Percentiles rank a stretch among this genome's conserved stretches.
Evolutionary conservation across 192 early-diverging fungal genomes (phyloP).

Genomic region (Pilaira anomala): DNA sequence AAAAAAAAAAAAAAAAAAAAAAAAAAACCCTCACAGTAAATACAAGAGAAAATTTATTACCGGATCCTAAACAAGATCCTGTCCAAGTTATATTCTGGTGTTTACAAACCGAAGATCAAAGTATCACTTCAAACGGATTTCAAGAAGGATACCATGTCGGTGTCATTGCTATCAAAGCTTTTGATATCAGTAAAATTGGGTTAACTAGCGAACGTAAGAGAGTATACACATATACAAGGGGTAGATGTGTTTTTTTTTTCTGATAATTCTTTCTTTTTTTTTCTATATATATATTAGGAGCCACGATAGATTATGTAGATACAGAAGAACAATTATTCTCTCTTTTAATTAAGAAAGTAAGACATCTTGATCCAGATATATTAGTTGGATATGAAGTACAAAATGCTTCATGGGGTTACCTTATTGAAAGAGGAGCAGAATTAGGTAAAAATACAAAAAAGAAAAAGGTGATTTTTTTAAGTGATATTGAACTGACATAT

Average conservation of each 20-base stretch:
- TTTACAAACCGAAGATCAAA: conserved; percentile 52
- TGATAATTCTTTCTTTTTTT: conserved; percentile 6
- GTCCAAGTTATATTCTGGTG: conserved; percentile 68
- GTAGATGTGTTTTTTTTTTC: no score
- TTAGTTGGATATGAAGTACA: conserved; percentile 87
- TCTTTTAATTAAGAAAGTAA: conserved; percentile 51
- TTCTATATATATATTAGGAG: conserved; percentile 27
- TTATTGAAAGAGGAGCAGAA: conserved; percentile 43
- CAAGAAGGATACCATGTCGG: conserved; percentile 38
- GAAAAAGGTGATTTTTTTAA: neutral
- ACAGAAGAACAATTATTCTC: conserved; percentile 63
- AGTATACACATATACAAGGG: neutral
- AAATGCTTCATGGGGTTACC: conserved; percentile 85
- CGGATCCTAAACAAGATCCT: conserved; percentile 67
- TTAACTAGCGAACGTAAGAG: conserved; percentile 3
- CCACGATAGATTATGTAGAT: conserved; percentile 37
- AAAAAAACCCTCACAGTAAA: no score
- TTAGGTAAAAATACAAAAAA: conserved; percentile 21
- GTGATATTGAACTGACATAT: neutral
- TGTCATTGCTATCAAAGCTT: conserved; percentile 42
- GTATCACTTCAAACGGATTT: conserved; percentile 38
- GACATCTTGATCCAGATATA: conserved; percentile 78
- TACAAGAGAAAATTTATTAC: conserved; percentile 49
- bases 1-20: no score
- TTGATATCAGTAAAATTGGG: conserved; percentile 30